Evolutionary conservation across 2,329 filamentous ascomycete species (phyloP), one percentile per base, ranked within the genome.

Genomic region (Fusarium nisikadoi): DNA sequence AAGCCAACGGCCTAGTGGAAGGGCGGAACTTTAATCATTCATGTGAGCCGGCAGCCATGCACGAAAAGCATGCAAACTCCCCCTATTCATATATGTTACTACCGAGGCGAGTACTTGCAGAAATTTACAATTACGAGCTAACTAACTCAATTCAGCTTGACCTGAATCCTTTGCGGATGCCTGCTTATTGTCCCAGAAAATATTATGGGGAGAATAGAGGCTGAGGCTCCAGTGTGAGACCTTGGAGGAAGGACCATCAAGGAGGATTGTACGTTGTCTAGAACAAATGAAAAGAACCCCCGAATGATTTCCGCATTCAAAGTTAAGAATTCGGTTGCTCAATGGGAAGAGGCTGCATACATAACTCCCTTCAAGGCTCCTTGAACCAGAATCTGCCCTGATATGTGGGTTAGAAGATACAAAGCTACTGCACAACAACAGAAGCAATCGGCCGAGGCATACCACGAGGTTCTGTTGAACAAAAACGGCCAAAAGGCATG

Each of bases 31-130:
- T 58, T 42, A 57, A 55, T 65, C 57, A 78, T 80, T 80, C 79
- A 80, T 80, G 79, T 80, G 79, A 80, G 79, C 68, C 62, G 72
- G 62, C 65, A 75, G 68, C 62, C 67, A 80, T 80, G 79, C 78
- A 80, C 70, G 76, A 74, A 70, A 74, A 75, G 38, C 69, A 77
- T 78, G 76, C 75, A 77, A 76, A 73, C 62, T 62, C 65, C 65
- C 39, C 65, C 57, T 71, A 71, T 73, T 71, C 62, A 64, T 72
- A 63, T 74, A 70, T 75, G 57, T 60, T 45, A 55, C 57, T 65
- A 57, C 63, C 57, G 59, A 61, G 63, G 41, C 36, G 61, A 65
- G 49, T 57, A 36, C 62, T 65, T 65, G 60, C 70, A 75, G 54
- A 39, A 47, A 49, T 53, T 66, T 55, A 54, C 72, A 64, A 63